A percentile compares a stretch with the other conserved stretches of the same genome.
Conservation (phyloP, 768 basidiomycete species). For the Suillus weaverae region DNA sequence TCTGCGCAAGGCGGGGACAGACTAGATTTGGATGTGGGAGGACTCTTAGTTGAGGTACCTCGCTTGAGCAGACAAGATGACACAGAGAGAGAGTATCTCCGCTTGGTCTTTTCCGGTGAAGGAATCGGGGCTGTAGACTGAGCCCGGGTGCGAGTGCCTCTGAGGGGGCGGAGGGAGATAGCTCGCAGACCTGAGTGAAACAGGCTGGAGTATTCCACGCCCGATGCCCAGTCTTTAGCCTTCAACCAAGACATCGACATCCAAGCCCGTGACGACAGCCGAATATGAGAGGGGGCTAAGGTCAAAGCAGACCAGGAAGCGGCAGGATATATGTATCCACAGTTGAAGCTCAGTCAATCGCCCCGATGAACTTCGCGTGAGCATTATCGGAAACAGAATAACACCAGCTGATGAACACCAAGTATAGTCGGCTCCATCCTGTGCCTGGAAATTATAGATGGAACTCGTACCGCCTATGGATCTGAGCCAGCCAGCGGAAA, state of each 20-base stretch:
- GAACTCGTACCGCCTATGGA: background rate
- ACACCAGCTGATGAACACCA: background rate
- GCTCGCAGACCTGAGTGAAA: conserved; percentile 37
- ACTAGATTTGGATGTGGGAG: conserved; percentile 8
- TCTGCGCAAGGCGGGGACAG: background rate
- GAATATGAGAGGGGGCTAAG: conserved; percentile 3
- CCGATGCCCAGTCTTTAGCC: conserved; percentile 29
- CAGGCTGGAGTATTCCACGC: conserved; percentile 34
- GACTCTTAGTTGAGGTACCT: conserved; percentile 7
- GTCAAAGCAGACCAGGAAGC: background rate
- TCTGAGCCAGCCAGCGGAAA: background rate
- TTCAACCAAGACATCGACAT: conserved; percentile 33
- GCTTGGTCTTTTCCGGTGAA: conserved; percentile 5
- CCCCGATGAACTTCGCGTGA: conserved; percentile 3
- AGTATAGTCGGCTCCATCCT: background rate
- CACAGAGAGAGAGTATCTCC: conserved; percentile 10
- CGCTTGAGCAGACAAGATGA: conserved; percentile 14
- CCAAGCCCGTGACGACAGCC: background rate
- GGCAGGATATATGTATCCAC: conserved; percentile 28
- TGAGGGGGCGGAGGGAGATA: conserved; percentile 23
- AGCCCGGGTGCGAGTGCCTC: conserved; percentile 5
- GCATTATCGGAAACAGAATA: background rate
- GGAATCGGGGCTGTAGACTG: conserved; percentile 8
- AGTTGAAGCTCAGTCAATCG: conserved; percentile 20
- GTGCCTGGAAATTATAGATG: conserved; percentile 1